Conservation (phyloP, 1,284 basidiomycete genomes). For the Microbotryomycetes sp. region DNA sequence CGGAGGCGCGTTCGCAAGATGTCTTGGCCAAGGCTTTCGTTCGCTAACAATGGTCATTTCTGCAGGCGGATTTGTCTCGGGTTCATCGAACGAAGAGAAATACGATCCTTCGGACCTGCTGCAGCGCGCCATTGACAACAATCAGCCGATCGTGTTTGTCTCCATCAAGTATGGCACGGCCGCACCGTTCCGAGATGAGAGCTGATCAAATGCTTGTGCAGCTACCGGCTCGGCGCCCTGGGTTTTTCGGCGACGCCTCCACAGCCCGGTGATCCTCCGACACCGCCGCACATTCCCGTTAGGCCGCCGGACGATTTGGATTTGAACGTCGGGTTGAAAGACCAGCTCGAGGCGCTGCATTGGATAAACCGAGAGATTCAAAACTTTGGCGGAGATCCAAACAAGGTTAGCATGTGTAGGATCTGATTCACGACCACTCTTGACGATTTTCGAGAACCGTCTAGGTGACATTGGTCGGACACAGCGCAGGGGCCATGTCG, state of each 20-base stretch:
- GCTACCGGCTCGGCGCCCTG: constrained; percentile 26
- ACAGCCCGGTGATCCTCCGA: constrained; percentile 8
- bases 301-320: constrained; percentile 19
- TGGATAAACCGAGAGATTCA: constrained; percentile 22
- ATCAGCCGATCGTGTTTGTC: constrained; percentile 20
- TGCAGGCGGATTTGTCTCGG: constrained; percentile 21
- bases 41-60: too few species aligned
- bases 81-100: constrained; percentile 14
- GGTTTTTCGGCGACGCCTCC: constrained; percentile 24
- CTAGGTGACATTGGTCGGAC: constrained; percentile 22
- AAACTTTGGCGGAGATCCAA: constrained; percentile 18
- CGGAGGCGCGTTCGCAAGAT: constrained; percentile 2
- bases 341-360: constrained; percentile 24
- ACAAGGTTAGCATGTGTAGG: constrained; percentile 2
- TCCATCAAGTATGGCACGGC: constrained; percentile 17
- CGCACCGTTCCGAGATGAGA: too few species aligned
- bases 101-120: constrained; percentile 24
- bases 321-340: constrained; percentile 29
- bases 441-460: background rate
- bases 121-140: constrained; percentile 8
- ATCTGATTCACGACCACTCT: background rate
- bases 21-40: background rate
- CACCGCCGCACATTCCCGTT: constrained; percentile 21
- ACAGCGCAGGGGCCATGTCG: constrained; percentile 27
- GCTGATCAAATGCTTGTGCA: too few species aligned